Conservation (phyloP, 1,284 basidiomycete species). For the Cronartium quercuum region DNA sequence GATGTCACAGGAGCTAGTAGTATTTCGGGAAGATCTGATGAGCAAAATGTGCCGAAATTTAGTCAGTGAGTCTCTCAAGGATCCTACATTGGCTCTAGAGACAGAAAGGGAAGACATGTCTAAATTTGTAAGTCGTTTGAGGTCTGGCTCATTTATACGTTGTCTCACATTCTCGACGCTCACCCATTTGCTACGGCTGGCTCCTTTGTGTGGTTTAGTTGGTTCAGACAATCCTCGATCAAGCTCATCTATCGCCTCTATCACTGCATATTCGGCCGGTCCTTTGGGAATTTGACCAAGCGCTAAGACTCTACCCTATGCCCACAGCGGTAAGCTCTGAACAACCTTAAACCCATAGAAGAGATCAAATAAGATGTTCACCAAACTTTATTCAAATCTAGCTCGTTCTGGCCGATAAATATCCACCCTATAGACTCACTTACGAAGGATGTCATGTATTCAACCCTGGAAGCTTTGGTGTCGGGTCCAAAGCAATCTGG, state of each 20-base stretch:
- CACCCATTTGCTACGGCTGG: background rate
- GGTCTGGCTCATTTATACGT: no score
- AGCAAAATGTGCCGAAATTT: slow-evolving; percentile 85
- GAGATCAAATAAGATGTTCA: background rate
- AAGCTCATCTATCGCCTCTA: slow-evolving; percentile 56
- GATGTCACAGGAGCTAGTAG: slow-evolving; percentile 89
- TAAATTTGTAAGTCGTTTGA: slow-evolving; percentile 43
- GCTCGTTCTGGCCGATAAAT: slow-evolving; percentile 94
- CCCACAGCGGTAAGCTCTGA: slow-evolving; percentile 68
- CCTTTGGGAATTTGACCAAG: slow-evolving; percentile 84
- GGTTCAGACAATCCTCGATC: slow-evolving; percentile 86
- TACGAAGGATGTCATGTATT: slow-evolving; percentile 98
- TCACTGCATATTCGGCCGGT: slow-evolving; percentile 77
- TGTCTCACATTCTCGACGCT: background rate
- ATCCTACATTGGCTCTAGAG: slow-evolving; percentile 42
- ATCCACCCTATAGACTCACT: slow-evolving; percentile 90
- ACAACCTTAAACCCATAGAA: no score
- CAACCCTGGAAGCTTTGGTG: slow-evolving; percentile 66
- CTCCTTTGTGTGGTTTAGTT: slow-evolving; percentile 56
- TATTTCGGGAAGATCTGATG: slow-evolving; percentile 91
- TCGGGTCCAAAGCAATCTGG: slow-evolving; percentile 25
- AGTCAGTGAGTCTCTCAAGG: slow-evolving; percentile 51
- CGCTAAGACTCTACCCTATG: slow-evolving; percentile 85
- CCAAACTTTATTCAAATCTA: slow-evolving; percentile 48
- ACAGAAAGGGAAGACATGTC: slow-evolving; percentile 44